These are phyloP conservation scores for Saksenaea vasiformis DNA, from an alignment of 371 early-diverging fungal species.

Conservation along the genomic window DNA sequence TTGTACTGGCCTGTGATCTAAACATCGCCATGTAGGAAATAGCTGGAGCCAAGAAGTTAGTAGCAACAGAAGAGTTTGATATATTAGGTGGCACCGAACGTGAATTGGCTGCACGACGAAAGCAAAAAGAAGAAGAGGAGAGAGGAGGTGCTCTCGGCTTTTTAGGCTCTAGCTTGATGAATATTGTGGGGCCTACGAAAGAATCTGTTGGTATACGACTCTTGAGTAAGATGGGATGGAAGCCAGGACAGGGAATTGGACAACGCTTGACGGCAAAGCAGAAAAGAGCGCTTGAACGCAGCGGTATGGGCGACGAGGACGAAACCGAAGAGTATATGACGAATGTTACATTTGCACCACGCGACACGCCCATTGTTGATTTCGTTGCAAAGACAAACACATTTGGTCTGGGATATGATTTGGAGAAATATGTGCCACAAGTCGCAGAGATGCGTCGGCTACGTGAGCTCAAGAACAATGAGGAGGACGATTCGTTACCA, in stretches of 20 bases:
- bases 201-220: constrained; percentile 63
- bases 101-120: constrained; percentile 54
- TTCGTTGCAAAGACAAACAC: constrained; percentile 61
- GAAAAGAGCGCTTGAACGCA: background rate
- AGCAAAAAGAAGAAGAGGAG: constrained; percentile 43
- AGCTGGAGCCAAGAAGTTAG: constrained; percentile 50
- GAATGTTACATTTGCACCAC: constrained; percentile 71
- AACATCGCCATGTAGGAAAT: constrained; percentile 39
- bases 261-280: constrained; percentile 50
- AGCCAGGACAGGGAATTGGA: constrained; percentile 84
- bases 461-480: constrained; percentile 26
- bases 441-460: constrained; percentile 53
- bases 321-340: constrained; percentile 44
- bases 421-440: constrained; percentile 65
- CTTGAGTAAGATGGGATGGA: constrained; percentile 82
- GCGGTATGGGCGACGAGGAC: constrained; percentile 21
- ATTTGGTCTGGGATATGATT: constrained; percentile 74
- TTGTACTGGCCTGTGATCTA: background rate
- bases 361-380: constrained; percentile 62
- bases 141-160: constrained; percentile 33
- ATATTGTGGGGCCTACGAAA: constrained; percentile 66
- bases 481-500: constrained; percentile 3
- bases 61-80: constrained; percentile 73
- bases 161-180: constrained; percentile 30
- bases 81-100: constrained; percentile 64